Conservation (phyloP, 2,329 filamentous ascomycete species). For the Thyridium curvatum region DNA sequence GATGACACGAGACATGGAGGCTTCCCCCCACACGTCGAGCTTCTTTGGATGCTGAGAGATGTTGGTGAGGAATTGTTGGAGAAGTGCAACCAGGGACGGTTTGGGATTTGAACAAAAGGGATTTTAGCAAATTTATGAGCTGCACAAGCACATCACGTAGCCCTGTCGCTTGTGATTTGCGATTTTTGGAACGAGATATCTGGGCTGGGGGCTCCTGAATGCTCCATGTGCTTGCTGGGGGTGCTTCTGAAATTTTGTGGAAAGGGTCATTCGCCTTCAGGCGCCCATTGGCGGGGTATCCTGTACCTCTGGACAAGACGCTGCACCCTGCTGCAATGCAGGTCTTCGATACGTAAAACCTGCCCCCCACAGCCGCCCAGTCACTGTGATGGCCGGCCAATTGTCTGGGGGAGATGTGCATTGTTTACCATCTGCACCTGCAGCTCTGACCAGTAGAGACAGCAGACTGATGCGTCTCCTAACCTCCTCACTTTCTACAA, state of each 20-base stretch:
- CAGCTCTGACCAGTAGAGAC: slow-evolving; percentile 1
- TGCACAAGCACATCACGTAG: slow-evolving; percentile 2
- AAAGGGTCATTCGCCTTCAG: neutral
- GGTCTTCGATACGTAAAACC: slow-evolving; percentile 6
- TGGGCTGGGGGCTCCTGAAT: neutral
- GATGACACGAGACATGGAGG: too few relatives aligned
- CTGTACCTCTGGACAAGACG: slow-evolving; percentile 4
- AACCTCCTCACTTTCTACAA: slow-evolving; percentile 4
- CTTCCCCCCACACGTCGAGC: too few relatives aligned
- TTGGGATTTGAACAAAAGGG: too few relatives aligned
- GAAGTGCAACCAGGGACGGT: too few relatives aligned
- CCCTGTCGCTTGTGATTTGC: slow-evolving; percentile 1
- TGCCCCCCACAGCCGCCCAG: too few relatives aligned
- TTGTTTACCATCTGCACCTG: slow-evolving; percentile 6
- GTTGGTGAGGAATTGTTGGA: too few relatives aligned
- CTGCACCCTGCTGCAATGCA: neutral
- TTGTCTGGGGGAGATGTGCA: slow-evolving; percentile 2
- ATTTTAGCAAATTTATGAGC: slow-evolving; percentile 1
- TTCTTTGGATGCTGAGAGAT: too few relatives aligned
- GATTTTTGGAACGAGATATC: neutral
- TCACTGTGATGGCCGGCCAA: slow-evolving; percentile 1
- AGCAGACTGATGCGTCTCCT: slow-evolving; percentile 1
- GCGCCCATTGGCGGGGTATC: slow-evolving; percentile 5
- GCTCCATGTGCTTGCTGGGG: too few relatives aligned
- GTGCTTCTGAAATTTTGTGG: neutral